These are phyloP conservation scores for Rhodotorula glutinis DNA, from an alignment of 1,284 basidiomycete species.

Conservation along the genomic window DNA sequence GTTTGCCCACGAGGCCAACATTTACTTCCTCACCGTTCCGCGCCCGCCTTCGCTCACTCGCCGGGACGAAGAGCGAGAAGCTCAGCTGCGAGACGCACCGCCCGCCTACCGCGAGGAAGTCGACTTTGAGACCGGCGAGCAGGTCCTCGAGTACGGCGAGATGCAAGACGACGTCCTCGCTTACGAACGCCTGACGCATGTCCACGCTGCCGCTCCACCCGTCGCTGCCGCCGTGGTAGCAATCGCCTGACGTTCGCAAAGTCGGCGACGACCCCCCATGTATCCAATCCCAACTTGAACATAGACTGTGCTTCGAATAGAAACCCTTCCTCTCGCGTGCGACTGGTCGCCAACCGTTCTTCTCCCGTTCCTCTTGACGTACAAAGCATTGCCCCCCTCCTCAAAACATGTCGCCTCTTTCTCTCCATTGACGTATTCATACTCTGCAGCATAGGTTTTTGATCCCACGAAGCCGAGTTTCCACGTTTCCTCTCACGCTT, in stretches of 20 bases:
- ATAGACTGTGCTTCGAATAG: neutral
- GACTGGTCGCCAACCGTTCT: too few relatives aligned
- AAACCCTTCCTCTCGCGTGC: neutral
- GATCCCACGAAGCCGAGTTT: too few relatives aligned
- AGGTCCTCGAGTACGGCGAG: slow-evolving; percentile 8
- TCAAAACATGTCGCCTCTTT: neutral
- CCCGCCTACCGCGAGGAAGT: slow-evolving; percentile 10
- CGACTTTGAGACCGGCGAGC: slow-evolving; percentile 6
- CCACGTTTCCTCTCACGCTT: too few relatives aligned
- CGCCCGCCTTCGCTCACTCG: slow-evolving; percentile 16
- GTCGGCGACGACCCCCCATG: neutral
- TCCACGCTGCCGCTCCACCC: neutral
- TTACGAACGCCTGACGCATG: slow-evolving; percentile 6
- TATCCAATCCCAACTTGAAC: neutral
- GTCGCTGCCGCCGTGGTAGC: neutral
- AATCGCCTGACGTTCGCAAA: too few relatives aligned
- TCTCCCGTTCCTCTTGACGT: too few relatives aligned
- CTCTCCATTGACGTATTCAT: neutral
- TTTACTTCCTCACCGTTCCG: slow-evolving; percentile 18
- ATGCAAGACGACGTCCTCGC: neutral
- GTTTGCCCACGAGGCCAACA: slow-evolving; percentile 11
- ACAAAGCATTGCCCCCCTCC: neutral
- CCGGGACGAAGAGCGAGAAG: slow-evolving; percentile 13
- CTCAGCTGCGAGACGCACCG: slow-evolving; percentile 7
- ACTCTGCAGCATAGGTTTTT: neutral